Conservation (phyloP, 2,329 filamentous ascomycete genomes). For the Stagonosporopsis rhizophila region DNA sequence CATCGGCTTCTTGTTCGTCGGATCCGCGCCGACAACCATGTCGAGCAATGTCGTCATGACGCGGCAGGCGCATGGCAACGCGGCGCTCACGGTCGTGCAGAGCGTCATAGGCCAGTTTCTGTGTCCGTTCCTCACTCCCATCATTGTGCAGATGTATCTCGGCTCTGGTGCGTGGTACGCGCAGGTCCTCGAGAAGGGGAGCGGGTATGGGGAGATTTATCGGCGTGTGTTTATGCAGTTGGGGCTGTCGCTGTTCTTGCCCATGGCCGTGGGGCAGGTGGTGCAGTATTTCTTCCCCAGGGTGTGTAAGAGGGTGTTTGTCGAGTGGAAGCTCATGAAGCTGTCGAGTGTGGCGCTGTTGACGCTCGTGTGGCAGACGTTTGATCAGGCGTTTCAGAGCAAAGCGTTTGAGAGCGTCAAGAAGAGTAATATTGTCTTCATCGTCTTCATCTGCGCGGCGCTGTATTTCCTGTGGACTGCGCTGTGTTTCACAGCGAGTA, state of each 20-base stretch:
- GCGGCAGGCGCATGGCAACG: constrained; percentile 69
- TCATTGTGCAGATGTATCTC: constrained; percentile 68
- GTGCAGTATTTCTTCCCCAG: constrained; percentile 64
- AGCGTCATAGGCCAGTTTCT: constrained; percentile 74
- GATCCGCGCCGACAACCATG: constrained; percentile 76
- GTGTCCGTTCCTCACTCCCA: constrained; percentile 71
- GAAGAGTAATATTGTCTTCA: constrained; percentile 68
- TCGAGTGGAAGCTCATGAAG: constrained; percentile 56
- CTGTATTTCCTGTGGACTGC: constrained; percentile 68
- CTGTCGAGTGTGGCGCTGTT: constrained; percentile 53
- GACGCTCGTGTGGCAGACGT: constrained; percentile 69
- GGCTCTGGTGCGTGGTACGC: constrained; percentile 62
- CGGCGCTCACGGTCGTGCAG: constrained; percentile 60
- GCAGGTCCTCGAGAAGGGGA: constrained; percentile 60
- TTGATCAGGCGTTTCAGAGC: constrained; percentile 70
- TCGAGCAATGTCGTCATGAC: constrained; percentile 79
- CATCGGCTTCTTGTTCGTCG: constrained; percentile 70
- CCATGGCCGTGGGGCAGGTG: constrained; percentile 67
- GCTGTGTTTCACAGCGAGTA: constrained; percentile 64
- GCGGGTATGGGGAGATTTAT: constrained; percentile 68
- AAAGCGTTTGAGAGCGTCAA: constrained; percentile 66
- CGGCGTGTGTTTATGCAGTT: constrained; percentile 71
- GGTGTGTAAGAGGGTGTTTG: constrained; percentile 61
- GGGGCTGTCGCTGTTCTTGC: constrained; percentile 70
- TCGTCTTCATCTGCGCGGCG: constrained; percentile 71